Conservation (phyloP, 2,329 filamentous ascomycete species). For the Aureobasidium sp. region DNA sequence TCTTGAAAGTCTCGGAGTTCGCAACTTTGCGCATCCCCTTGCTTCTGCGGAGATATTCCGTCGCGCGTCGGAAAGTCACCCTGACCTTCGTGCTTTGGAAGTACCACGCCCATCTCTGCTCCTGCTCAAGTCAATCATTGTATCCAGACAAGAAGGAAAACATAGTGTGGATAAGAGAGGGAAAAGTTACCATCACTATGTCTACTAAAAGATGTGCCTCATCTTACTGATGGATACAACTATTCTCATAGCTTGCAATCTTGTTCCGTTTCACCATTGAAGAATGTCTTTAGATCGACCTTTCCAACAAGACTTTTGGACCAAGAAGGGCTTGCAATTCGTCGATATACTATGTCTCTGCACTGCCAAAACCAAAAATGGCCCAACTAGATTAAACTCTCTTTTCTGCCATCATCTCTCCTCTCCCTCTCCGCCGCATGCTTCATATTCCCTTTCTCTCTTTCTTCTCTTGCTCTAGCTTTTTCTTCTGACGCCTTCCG, state of each 20-base stretch:
- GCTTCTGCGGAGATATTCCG: not conserved
- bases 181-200: no score
- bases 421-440: conserved; percentile 11
- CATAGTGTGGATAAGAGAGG: no score
- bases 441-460: not conserved
- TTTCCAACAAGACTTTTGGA: not conserved
- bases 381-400: not conserved
- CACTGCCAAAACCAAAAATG: not conserved
- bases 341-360: not conserved
- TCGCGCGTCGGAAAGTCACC: not conserved
- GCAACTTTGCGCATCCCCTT: not conserved
- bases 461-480: not conserved
- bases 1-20: not conserved
- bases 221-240: no score
- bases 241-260: not conserved
- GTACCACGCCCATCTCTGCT: not conserved
- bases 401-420: conserved; percentile 11
- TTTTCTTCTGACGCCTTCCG: not conserved
- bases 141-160: no score
- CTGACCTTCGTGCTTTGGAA: not conserved
- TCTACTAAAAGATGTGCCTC: no score
- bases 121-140: not conserved
- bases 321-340: not conserved
- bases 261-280: not conserved
- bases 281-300: no score